A percentile compares a stretch with the other conserved stretches of the same genome.
phyloP scores from a whole-genome alignment of 176 grass and related monocot genomes.

The Leersia perrieri region DNA sequence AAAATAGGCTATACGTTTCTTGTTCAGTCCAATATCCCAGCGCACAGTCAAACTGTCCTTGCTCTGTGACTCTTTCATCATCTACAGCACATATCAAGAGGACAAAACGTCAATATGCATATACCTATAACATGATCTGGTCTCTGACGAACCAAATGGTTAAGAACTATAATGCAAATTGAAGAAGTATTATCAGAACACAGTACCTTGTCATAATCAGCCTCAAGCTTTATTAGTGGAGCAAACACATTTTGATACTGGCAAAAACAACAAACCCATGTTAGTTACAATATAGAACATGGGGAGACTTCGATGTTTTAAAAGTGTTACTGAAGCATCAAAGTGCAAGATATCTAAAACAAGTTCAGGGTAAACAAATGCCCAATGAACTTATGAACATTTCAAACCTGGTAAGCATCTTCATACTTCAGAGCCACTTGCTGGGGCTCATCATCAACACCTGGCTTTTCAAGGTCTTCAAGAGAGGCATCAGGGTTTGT shows the following conservation, averaged over 20 bases:
- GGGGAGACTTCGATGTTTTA: background rate
- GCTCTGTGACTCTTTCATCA: constrained; percentile 99
- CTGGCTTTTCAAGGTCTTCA: constrained; percentile 99
- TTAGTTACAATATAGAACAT: constrained; percentile 29
- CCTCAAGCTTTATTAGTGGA: constrained; percentile 96
- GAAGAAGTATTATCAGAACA: constrained; percentile 13
- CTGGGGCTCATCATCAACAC: constrained; percentile 96
- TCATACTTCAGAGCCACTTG: constrained; percentile 88
- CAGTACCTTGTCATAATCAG: constrained; percentile 98
- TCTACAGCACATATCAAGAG: constrained; percentile 48
- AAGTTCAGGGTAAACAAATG: constrained; percentile 18
- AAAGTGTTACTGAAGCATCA: background rate
- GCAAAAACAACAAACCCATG: background rate
- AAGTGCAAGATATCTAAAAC: constrained; percentile 8
- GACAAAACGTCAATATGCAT: background rate
- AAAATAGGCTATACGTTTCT: constrained; percentile 96
- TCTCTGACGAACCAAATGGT: background rate
- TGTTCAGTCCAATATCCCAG: constrained; percentile 98
- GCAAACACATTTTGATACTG: constrained; percentile 99
- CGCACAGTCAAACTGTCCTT: constrained; percentile 95
- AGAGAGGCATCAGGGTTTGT: constrained; percentile 93
- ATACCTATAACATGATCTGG: background rate
- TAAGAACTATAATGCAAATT: constrained; percentile 5
- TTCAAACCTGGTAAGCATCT: constrained; percentile 97
- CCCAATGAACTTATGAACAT: background rate